These are phyloP conservation scores for Acidomyces sp. DNA, from an alignment of 495 filamentous ascomycete species.

Conservation along the genomic window DNA sequence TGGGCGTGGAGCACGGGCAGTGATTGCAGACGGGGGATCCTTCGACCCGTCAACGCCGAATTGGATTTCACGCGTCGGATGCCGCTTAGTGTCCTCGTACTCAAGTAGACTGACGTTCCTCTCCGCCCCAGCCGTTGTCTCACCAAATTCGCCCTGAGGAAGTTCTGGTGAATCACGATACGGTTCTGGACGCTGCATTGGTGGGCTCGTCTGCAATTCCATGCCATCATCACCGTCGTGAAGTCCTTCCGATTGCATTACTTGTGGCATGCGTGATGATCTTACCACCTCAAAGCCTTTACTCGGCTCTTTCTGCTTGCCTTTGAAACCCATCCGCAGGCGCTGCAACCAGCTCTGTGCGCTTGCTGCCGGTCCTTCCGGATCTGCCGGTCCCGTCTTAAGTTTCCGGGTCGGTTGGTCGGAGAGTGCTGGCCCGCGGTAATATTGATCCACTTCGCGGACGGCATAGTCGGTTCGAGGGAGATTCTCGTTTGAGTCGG, in stretches of 20 bases:
- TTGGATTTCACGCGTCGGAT: not conserved
- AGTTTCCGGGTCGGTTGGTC: slow-evolving; percentile 63
- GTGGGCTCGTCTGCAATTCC: slow-evolving; percentile 17
- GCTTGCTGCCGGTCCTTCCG: slow-evolving; percentile 74
- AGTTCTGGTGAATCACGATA: slow-evolving; percentile 11
- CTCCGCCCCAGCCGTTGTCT: slow-evolving; percentile 7
- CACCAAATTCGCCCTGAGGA: slow-evolving; percentile 2
- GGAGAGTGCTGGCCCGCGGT: slow-evolving; percentile 80
- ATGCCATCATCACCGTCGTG: slow-evolving; percentile 15
- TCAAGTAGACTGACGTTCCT: slow-evolving; percentile 5
- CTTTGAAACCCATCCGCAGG: slow-evolving; percentile 54
- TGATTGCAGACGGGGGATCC: not conserved
- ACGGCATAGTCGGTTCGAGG: slow-evolving; percentile 59
- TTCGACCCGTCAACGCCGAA: slow-evolving; percentile 4
- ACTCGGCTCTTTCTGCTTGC: slow-evolving; percentile 43
- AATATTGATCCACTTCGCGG: slow-evolving; percentile 90
- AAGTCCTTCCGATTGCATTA: slow-evolving; percentile 25
- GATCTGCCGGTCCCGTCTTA: slow-evolving; percentile 89
- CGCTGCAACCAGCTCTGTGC: slow-evolving; percentile 79
- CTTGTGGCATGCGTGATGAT: slow-evolving; percentile 54
- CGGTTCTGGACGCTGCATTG: slow-evolving; percentile 8
- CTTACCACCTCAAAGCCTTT: slow-evolving; percentile 96
- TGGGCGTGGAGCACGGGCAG: too few relatives aligned
- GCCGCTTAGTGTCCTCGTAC: not conserved
- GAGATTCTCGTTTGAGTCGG: slow-evolving; percentile 6